Base-by-base conservation (phyloP, 139 green algal genomes). In the Tetraselmis chui region DNA sequence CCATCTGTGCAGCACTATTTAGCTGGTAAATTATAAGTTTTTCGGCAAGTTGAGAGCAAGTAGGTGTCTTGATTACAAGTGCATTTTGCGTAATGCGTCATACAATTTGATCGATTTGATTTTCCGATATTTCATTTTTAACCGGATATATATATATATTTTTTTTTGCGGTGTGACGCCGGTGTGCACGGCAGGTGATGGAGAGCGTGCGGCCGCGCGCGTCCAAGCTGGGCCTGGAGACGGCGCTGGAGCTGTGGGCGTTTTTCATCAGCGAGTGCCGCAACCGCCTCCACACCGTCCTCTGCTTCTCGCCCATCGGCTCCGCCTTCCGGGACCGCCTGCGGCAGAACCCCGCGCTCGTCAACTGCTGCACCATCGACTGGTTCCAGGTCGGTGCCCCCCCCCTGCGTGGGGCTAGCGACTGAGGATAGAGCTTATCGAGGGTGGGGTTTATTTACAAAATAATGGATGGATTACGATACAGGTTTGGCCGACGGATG, bases 271-370 rank as follows among this genome's bases (percentile, higher is more conserved):
- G 91, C 59, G 82, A 91, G 1, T 90, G 94, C 31, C 83, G 90
- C 5, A 86, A 95, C 74, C 94, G 95, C 85, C 87, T 96, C 32
- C 94, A 97, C 86, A 76, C 95, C 29, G 87, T 97, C 76, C 89
- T 97, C 77, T 89, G 90, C 77, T 94, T 96, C 86, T 93, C 85
- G 75, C 94, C 94, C 26, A 92, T 96, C 18, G 94, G 94, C 1
- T 89, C 0, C 45, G 87, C 77, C 23, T 86, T 87, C 86, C 80
- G 87, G 27, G 85, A 89, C 76, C 85, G 87, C 22, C 76, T 90
- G 45, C 82, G 91, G 25, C 86, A 90, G 80, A 93, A 92, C 78
- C 89, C 89, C 28, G 87, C 83, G 25, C 81, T 93, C 1, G 86
- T 93, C 81, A 91, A 93, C 85, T 94, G 90, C 89, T 92, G 89